Conservation (phyloP, 257 asterid species). For the Primulina huaijiensis region DNA sequence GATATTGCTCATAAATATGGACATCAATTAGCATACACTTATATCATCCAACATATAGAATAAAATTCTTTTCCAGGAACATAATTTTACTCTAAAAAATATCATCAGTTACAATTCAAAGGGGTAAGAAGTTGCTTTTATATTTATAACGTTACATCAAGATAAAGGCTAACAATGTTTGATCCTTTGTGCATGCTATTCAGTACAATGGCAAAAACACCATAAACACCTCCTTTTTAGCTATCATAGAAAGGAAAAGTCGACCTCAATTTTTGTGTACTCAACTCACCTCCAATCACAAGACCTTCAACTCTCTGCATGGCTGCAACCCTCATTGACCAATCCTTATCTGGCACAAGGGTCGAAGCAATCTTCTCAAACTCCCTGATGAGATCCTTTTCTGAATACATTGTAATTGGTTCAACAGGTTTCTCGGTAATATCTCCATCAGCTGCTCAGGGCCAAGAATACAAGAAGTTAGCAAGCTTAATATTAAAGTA, state of each 20-base stretch:
- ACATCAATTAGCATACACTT: slow-evolving; percentile 14
- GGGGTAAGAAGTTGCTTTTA: neutral
- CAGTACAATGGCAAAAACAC: neutral
- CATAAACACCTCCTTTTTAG: neutral
- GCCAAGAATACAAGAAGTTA: slow-evolving; percentile 27
- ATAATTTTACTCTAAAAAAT: neutral
- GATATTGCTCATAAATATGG: neutral
- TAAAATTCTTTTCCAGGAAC: slow-evolving; percentile 12
- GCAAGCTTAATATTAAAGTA: slow-evolving; percentile 20
- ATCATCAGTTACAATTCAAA: neutral
- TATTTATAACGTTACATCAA: neutral
- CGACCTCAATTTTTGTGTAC: slow-evolving; percentile 4
- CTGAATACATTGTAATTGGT: slow-evolving; percentile 87
- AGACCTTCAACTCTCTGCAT: slow-evolving; percentile 97
- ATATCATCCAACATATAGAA: slow-evolving; percentile 7
- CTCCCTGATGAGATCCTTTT: slow-evolving; percentile 91
- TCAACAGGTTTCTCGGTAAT: slow-evolving; percentile 85
- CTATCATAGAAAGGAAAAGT: neutral
- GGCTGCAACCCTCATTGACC: slow-evolving; percentile 93
- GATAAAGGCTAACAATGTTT: neutral
- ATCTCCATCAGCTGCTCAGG: slow-evolving; percentile 85
- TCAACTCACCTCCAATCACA: slow-evolving; percentile 83
- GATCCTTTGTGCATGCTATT: neutral
- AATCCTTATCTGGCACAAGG: slow-evolving; percentile 96
- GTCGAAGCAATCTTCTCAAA: slow-evolving; percentile 88